A percentile compares a stretch with the other conserved stretches of the same genome.
These are phyloP conservation scores for Boletus rubropictus DNA, from an alignment of 768 basidiomycete species.

Conservation along the genomic window DNA sequence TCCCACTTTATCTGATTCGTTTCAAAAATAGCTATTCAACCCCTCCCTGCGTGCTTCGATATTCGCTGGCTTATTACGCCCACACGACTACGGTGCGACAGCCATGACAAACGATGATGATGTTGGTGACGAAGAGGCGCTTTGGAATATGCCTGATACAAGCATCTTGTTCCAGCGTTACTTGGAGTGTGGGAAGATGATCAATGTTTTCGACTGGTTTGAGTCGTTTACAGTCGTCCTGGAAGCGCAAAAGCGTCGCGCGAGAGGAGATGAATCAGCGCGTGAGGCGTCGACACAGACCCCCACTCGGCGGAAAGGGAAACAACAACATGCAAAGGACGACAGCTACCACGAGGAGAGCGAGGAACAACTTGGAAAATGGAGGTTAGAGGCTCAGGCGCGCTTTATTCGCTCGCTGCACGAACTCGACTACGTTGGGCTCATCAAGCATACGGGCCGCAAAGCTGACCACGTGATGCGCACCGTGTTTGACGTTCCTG, in stretches of 20 bases:
- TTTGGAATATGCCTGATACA: conserved; percentile 64
- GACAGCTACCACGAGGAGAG: conserved; percentile 16
- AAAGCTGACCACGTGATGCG: conserved; percentile 73
- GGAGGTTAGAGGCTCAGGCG: conserved; percentile 65
- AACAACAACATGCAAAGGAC: conserved; percentile 23
- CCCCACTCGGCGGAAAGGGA: conserved; percentile 23
- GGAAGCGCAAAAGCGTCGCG: conserved; percentile 44
- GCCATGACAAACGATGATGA: conserved; percentile 8
- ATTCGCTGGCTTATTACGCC: conserved; percentile 55
- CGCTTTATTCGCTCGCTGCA: conserved; percentile 76
- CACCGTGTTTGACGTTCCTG: conserved; percentile 50
- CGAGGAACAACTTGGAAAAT: conserved; percentile 41
- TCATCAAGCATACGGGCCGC: conserved; percentile 73
- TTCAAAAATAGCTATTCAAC: conserved; percentile 51
- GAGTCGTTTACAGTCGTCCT: conserved; percentile 66
- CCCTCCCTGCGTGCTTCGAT: conserved; percentile 61
- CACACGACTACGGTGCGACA: conserved; percentile 40
- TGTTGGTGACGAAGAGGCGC: conserved; percentile 25
- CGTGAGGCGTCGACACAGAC: conserved; percentile 3
- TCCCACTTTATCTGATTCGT: background rate
- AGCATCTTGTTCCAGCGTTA: conserved; percentile 74
- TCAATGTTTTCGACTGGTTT: conserved; percentile 89
- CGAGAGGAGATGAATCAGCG: background rate
- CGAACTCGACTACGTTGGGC: conserved; percentile 74
- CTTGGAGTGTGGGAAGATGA: conserved; percentile 71